phyloP scores from a whole-genome alignment of 306 rosid genomes.

The Vachellia collinsii region DNA sequence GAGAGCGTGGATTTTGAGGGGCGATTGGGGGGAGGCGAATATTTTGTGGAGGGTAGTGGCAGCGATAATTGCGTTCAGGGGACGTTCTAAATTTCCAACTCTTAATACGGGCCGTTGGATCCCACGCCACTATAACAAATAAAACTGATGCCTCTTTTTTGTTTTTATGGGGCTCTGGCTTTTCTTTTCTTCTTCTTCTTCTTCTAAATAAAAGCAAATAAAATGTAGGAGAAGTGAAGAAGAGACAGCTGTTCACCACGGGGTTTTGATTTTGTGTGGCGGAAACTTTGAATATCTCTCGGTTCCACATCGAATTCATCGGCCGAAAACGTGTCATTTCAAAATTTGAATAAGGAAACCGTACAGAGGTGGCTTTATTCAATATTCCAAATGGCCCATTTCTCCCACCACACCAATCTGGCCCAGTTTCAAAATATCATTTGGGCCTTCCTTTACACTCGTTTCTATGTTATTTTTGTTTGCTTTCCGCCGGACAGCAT shows the following conservation, averaged over 20 bases:
- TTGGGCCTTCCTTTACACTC: neutral
- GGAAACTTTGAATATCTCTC: slow-evolving; percentile 20
- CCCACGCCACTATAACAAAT: neutral
- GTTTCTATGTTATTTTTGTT: neutral
- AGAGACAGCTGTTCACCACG: slow-evolving; percentile 55
- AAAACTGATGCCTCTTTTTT: neutral
- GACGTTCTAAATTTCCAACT: slow-evolving; percentile 33
- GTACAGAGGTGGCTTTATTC: neutral
- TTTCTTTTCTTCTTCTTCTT: neutral
- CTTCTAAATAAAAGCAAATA: neutral
- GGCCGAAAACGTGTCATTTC: neutral
- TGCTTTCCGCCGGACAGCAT: no score
- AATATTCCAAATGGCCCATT: neutral
- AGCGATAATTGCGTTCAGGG: slow-evolving; percentile 65
- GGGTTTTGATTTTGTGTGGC: slow-evolving; percentile 42
- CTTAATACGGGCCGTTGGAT: slow-evolving; percentile 64
- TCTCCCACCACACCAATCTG: neutral
- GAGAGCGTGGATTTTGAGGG: slow-evolving; percentile 46
- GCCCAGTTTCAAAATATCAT: slow-evolving; percentile 25
- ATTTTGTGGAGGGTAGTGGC: slow-evolving; percentile 17
- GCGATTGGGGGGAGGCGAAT: slow-evolving; percentile 22
- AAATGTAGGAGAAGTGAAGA: neutral
- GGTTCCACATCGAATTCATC: neutral
- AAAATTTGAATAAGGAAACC: neutral
- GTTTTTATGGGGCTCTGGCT: neutral